Percentiles rank a stretch among this genome's conserved stretches.
Evolutionary conservation across 495 filamentous ascomycete genomes (phyloP).

Genomic region (Aspergillus indologenus): DNA sequence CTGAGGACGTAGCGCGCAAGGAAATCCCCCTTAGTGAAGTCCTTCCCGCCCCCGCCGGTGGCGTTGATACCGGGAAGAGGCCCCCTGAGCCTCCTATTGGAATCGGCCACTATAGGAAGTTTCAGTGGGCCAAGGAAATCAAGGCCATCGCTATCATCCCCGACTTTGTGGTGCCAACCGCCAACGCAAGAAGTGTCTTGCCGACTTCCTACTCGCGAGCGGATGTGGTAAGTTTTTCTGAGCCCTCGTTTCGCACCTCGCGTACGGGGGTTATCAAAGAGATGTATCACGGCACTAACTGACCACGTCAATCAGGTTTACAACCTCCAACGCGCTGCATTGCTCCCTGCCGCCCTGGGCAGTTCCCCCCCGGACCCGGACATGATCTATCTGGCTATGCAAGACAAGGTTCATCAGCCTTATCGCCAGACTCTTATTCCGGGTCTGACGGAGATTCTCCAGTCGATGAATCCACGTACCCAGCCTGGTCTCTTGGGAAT

Average conservation of each 20-base stretch:
- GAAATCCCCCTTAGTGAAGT: constrained; percentile 97
- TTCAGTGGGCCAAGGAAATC: constrained; percentile 87
- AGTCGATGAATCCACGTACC: constrained; percentile 75
- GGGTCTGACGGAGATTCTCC: constrained; percentile 83
- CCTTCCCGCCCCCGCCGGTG: constrained; percentile 79
- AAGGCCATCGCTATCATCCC: constrained; percentile 94
- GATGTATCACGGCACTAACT: background rate
- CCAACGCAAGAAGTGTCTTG: constrained; percentile 78
- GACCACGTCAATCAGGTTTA: constrained; percentile 57
- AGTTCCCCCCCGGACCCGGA: constrained; percentile 86
- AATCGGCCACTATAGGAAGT: constrained; percentile 92
- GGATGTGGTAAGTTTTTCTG: constrained; percentile 62
- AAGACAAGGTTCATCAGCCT: constrained; percentile 94
- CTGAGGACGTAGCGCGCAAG: constrained; percentile 76
- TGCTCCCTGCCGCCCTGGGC: constrained; percentile 82
- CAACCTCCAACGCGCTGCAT: constrained; percentile 87
- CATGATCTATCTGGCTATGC: constrained; percentile 94
- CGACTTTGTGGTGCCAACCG: constrained; percentile 88
- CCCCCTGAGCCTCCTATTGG: constrained; percentile 85
- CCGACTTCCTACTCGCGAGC: constrained; percentile 70
- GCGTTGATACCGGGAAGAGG: constrained; percentile 75
- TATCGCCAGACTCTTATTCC: constrained; percentile 88
- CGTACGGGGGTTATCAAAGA: too few species aligned
- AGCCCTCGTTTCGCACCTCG: background rate
- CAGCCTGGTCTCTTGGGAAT: constrained; percentile 89